Base-by-base conservation (phyloP, 371 early-diverging fungal species). In the Apophysomyces ossiformis region DNA sequence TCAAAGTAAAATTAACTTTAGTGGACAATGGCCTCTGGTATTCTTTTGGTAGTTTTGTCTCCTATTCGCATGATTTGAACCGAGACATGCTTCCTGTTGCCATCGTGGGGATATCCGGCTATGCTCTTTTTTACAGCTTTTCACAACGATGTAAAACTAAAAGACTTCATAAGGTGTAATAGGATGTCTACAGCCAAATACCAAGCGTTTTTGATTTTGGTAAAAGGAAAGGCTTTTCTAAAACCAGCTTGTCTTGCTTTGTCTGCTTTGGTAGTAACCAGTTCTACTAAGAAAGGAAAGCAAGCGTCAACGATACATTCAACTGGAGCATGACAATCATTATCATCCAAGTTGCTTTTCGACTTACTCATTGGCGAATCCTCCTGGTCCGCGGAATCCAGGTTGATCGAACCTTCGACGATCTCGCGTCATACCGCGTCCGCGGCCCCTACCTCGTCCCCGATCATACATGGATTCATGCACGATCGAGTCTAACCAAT, bases 401-500 rank as follows among this genome's bases (percentile, higher is more conserved):
- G 56, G 15, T 35, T 67, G 43, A 26, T 67, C 61, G 21, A 57
- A 56, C 16, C 67, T 61, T 37, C 67, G 61, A 45, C 44, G 57
- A 37, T 67, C 67, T 9, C 67, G 54, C 4, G 61, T 16, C 13
- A 36, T n/a, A 39, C 64, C 57, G 37, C 64, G 57, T 39, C 57
- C 64, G 57, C 64, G 64, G 21, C 60, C 60, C n/a, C 66, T 60
- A n/a, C 66, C 66, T 57, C 64, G 6, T 36, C 67, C 62, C 0
- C 37, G 37, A 7, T 56, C 57, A 21, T 32, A 37, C n/a, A 15
- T 37, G 50, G 37, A 36, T 43, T 68, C 68, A 18, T 62, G 63
- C 58, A 63, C 18, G 11, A 68, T 35, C 36, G 47, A 50, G 44
- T 68, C 68, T 21, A 99, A 83, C 85, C 93, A 92, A 16, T 72